Evolutionary conservation across 208 protist species (phyloP).

Genomic region (Trypanosomatidae sp.): DNA sequence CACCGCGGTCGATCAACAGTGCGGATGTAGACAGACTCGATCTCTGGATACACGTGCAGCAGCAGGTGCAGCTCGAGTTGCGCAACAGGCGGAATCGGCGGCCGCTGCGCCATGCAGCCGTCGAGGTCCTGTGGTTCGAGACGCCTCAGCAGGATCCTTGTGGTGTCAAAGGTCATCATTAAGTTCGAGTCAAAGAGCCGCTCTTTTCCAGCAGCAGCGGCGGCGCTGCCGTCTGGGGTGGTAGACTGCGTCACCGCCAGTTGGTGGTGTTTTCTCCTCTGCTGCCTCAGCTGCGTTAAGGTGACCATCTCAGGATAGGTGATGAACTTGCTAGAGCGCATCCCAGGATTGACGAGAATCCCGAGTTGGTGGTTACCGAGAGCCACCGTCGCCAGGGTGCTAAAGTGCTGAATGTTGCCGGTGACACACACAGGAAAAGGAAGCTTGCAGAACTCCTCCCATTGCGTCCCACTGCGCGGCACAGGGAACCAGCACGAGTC

Average conservation of each 20-base stretch:
- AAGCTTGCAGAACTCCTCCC: conserved; percentile 79
- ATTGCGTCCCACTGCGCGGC: conserved; percentile 73
- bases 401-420: conserved; percentile 68
- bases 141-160: conserved; percentile 65
- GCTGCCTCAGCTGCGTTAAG: conserved; percentile 46
- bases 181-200: conserved; percentile 58
- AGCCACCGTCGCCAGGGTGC: conserved; percentile 74
- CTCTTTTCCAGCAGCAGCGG: conserved; percentile 1
- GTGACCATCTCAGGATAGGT: conserved; percentile 90
- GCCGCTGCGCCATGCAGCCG: conserved; percentile 34
- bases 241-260: conserved; percentile 5
- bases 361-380: conserved; percentile 28
- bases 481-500: conserved; percentile 88
- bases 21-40: conserved; percentile 69
- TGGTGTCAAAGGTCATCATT: conserved; percentile 68
- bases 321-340: conserved; percentile 87
- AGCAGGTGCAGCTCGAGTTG: conserved; percentile 87
- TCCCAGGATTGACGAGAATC: conserved; percentile 79
- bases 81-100: conserved; percentile 71
- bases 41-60: conserved; percentile 62
- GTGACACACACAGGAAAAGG: conserved; percentile 80
- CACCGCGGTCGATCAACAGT: conserved; percentile 74
- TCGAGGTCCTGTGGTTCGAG: conserved; percentile 58
- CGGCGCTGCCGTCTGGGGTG: not conserved
- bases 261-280: conserved; percentile 42